These are phyloP conservation scores for Camelina neglecta DNA, from an alignment of 345 rosid genomes.

Conservation along the genomic window DNA sequence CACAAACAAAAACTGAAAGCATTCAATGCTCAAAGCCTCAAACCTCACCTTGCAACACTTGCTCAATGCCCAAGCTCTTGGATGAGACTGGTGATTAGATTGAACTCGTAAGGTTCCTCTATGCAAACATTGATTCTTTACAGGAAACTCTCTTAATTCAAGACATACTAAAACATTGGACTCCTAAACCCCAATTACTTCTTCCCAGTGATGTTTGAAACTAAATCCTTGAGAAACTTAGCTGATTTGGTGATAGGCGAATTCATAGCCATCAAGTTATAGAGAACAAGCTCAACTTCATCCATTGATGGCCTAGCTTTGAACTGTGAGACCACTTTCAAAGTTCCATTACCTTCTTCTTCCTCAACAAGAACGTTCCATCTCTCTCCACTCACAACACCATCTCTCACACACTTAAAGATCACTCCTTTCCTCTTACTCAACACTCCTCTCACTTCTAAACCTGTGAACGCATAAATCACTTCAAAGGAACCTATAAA, in stretches of 20 bases:
- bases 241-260: conserved; percentile 89
- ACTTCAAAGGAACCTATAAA: conserved; percentile 73
- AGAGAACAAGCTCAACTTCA: conserved; percentile 79
- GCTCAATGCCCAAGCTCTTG: conserved; percentile 59
- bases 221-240: conserved; percentile 68
- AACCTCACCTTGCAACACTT: conserved; percentile 49
- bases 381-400: conserved; percentile 77
- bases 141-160: not conserved
- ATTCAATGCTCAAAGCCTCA: conserved; percentile 31
- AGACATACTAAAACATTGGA: not conserved
- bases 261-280: conserved; percentile 84
- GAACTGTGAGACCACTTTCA: conserved; percentile 76
- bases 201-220: conserved; percentile 73
- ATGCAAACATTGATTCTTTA: not conserved
- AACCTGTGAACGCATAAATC: conserved; percentile 77
- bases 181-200: conserved; percentile 43
- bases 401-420: conserved; percentile 81
- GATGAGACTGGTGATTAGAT: conserved; percentile 22
- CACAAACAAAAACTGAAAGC: conserved; percentile 38
- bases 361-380: conserved; percentile 82
- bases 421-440: conserved; percentile 71
- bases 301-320: conserved; percentile 67
- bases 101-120: not conserved
- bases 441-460: conserved; percentile 75
- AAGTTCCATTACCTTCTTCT: conserved; percentile 65